Conservation (phyloP, 441 rosid species). For the Cnidoscolus chayamansa region DNA sequence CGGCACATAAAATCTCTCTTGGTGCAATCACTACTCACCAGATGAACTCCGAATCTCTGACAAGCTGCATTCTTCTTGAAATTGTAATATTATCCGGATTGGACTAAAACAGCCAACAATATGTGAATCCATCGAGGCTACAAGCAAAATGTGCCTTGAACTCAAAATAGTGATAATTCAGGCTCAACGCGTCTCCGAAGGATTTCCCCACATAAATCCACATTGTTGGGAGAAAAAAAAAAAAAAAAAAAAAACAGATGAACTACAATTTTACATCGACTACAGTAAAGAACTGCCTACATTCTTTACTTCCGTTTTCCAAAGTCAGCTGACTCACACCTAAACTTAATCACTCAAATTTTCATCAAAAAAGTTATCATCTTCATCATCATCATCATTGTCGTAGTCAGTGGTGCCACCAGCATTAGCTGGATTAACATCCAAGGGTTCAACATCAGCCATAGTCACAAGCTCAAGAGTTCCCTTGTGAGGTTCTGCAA, state of each 20-base stretch:
- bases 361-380: conserved; percentile 19
- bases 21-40: too few relatives aligned
- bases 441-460: conserved; percentile 42
- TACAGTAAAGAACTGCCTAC: background rate
- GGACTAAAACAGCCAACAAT: too few relatives aligned
- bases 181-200: background rate
- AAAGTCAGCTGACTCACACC: background rate
- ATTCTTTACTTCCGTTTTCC: background rate
- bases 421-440: conserved; percentile 30
- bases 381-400: conserved; percentile 42
- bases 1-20: too few relatives aligned
- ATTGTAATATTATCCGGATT: too few relatives aligned
- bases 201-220: background rate
- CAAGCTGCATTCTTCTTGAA: too few relatives aligned
- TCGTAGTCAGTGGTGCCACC: conserved; percentile 29
- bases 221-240: too few relatives aligned
- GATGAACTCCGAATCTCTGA: too few relatives aligned
- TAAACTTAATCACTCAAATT: conserved; percentile 15
- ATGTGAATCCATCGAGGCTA: too few relatives aligned
- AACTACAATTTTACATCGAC: background rate
- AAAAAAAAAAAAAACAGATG: background rate
- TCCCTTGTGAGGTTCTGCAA: conserved; percentile 40
- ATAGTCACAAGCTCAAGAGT: conserved; percentile 36
- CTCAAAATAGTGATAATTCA: background rate
- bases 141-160: too few relatives aligned